These are phyloP conservation scores for Bassia scoparia DNA, from an alignment of 148 eudicot species.

Conservation along the genomic window DNA sequence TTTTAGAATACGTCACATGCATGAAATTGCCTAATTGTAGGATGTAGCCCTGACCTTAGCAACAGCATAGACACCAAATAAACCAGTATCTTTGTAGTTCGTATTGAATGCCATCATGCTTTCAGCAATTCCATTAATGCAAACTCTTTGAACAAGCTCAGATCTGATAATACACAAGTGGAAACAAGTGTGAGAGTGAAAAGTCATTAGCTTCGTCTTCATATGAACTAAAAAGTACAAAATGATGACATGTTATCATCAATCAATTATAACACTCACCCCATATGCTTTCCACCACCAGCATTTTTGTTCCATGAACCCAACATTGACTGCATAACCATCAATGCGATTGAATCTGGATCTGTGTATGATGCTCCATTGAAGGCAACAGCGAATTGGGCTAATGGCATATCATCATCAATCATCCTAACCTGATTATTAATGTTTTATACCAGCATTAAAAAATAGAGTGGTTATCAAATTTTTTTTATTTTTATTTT, in stretches of 20 bases:
- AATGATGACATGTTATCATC: neutral
- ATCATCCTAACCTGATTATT: slow-evolving; percentile 68
- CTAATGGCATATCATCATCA: slow-evolving; percentile 79
- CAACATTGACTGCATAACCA: slow-evolving; percentile 87
- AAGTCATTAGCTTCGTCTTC: neutral
- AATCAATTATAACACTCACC: slow-evolving; percentile 38
- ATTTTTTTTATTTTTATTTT: too few species aligned
- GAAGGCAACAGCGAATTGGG: slow-evolving; percentile 90
- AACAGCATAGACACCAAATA: slow-evolving; percentile 88
- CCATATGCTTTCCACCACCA: slow-evolving; percentile 88
- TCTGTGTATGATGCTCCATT: slow-evolving; percentile 93
- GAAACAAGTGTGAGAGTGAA: neutral
- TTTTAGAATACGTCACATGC: too few species aligned
- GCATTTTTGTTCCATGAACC: slow-evolving; percentile 81
- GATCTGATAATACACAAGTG: slow-evolving; percentile 43
- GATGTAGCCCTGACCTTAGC: slow-evolving; percentile 60
- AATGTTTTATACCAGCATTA: neutral
- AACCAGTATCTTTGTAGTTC: slow-evolving; percentile 84
- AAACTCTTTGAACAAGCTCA: slow-evolving; percentile 77
- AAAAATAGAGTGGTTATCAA: too few species aligned
- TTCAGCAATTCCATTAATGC: slow-evolving; percentile 79
- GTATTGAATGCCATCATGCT: slow-evolving; percentile 94
- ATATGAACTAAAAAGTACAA: neutral
- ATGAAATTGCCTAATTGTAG: neutral
- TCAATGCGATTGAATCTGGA: slow-evolving; percentile 92